Evolutionary conservation across 495 filamentous ascomycete species (phyloP).

Genomic region (Cercophora sp.): DNA sequence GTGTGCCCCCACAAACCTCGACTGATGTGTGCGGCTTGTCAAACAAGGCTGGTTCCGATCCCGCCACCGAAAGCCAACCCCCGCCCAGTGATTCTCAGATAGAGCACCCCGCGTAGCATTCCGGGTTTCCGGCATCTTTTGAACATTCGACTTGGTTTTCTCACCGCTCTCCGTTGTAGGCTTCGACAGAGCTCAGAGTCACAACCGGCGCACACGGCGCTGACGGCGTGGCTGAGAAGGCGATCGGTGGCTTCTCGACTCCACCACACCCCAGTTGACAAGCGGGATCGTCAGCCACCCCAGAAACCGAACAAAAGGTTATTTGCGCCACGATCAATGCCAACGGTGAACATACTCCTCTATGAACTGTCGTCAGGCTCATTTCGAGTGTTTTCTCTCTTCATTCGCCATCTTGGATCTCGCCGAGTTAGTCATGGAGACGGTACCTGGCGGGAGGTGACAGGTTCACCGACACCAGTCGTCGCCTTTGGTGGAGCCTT

Average conservation of each 20-base stretch:
- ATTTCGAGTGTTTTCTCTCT: too few relatives aligned
- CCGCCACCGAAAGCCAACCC: constrained; percentile 5
- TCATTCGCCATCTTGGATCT: too few relatives aligned
- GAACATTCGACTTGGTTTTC: not conserved
- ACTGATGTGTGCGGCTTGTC: constrained; percentile 7
- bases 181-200: not conserved
- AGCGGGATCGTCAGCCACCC: not conserved
- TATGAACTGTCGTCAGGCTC: too few relatives aligned
- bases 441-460: too few relatives aligned
- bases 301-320: too few relatives aligned
- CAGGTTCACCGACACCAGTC: too few relatives aligned
- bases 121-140: not conserved
- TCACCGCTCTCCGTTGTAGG: not conserved
- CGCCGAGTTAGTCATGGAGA: too few relatives aligned
- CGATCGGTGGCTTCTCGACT: not conserved
- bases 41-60: constrained; percentile 10
- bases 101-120: not conserved
- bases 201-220: not conserved
- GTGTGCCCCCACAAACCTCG: constrained; percentile 3
- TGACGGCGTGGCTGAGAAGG: constrained; percentile 13
- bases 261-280: not conserved
- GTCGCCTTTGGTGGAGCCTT: too few relatives aligned
- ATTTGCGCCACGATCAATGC: too few relatives aligned
- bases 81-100: not conserved
- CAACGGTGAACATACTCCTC: too few relatives aligned